phyloP scores from a whole-genome alignment of 257 asterid genomes.

The Fraxinus quadrangulata region DNA sequence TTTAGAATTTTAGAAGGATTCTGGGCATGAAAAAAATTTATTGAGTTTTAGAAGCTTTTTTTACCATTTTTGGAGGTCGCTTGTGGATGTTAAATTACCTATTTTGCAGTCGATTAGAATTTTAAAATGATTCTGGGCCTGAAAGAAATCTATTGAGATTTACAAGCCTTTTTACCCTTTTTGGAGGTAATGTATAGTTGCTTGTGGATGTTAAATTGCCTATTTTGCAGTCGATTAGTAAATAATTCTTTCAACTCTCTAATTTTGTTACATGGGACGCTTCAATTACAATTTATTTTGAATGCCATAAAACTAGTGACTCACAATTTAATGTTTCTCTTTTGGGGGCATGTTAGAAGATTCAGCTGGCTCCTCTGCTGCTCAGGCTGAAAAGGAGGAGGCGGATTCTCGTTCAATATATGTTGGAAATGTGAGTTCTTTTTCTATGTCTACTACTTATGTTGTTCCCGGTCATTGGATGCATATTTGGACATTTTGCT shows the following conservation, averaged over 20 bases:
- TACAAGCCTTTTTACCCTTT: neutral
- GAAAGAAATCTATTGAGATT: neutral
- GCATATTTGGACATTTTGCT: neutral
- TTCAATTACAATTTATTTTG: neutral
- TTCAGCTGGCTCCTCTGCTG: neutral
- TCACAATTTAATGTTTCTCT: neutral
- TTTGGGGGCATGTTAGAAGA: neutral
- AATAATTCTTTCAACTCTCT: neutral
- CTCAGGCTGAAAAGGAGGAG: conserved; percentile 6
- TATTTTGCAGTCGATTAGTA: neutral
- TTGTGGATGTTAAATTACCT: neutral
- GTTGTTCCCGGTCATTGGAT: neutral
- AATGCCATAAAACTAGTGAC: neutral
- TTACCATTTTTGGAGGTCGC: neutral
- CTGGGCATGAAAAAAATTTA: neutral
- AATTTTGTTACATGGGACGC: neutral
- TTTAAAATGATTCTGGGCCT: neutral
- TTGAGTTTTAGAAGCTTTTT: neutral
- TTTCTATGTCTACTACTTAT: neutral
- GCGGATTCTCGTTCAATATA: conserved; percentile 7
- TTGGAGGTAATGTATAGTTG: neutral
- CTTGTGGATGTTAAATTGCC: neutral
- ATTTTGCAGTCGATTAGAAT: neutral
- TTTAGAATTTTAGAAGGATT: neutral
- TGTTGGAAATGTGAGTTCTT: conserved; percentile 6